These are phyloP conservation scores for Corrigiola litoralis DNA, from an alignment of 179 eudicot species.

Conservation along the genomic window DNA sequence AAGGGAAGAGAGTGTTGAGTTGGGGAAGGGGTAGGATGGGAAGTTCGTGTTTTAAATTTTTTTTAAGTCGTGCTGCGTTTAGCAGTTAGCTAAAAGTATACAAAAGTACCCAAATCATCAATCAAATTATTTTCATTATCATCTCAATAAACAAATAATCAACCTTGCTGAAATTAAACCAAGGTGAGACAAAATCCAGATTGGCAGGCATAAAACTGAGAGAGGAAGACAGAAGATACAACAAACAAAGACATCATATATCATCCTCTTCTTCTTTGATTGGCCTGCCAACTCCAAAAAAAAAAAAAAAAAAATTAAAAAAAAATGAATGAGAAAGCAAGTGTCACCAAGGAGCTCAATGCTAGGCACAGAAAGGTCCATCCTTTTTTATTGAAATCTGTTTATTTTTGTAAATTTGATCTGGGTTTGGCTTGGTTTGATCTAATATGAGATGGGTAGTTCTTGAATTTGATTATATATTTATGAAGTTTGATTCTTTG, in stretches of 20 bases:
- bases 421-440: constrained; percentile 4
- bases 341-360: constrained; percentile 46
- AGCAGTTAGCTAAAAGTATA: too few relatives aligned
- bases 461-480: neutral
- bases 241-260: neutral
- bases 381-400: neutral
- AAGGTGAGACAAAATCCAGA: neutral
- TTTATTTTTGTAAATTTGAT: constrained; percentile 11
- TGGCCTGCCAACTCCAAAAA: neutral
- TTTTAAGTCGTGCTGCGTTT: too few relatives aligned
- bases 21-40: neutral
- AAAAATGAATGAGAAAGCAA: constrained; percentile 42
- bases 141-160: neutral
- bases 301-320: too few relatives aligned
- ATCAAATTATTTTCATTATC: neutral
- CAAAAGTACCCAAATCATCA: neutral
- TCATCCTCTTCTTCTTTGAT: neutral
- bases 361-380: constrained; percentile 46
- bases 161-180: neutral
- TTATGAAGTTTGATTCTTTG: neutral
- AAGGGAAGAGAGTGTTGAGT: neutral
- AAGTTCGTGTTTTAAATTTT: neutral
- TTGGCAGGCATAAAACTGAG: constrained; percentile 10
- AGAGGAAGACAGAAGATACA: constrained; percentile 15
- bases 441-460: neutral